Percentiles rank a stretch among this genome's conserved stretches.
These are phyloP conservation scores for Herpetomonas tarakana DNA, from an alignment of 208 protist genomes.

Conservation along the genomic window DNA sequence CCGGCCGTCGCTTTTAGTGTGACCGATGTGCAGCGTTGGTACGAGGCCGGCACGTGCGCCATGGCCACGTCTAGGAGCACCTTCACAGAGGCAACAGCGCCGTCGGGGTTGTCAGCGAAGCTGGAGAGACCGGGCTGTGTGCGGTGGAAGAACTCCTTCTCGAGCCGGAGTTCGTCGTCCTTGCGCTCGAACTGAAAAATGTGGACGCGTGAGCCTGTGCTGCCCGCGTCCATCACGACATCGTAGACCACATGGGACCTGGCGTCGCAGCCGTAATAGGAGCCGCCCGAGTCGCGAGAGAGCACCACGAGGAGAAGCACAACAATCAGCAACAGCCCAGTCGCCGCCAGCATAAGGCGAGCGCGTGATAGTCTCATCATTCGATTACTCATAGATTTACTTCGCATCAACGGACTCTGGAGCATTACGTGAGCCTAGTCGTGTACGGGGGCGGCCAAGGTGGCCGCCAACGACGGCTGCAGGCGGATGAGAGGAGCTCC, in stretches of 20 bases:
- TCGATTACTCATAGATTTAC: background rate
- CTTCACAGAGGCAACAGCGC: slow-evolving; percentile 17
- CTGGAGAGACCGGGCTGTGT: slow-evolving; percentile 50
- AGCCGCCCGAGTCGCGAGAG: background rate
- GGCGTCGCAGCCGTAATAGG: background rate
- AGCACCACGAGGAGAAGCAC: slow-evolving; percentile 6
- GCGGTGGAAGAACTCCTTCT: slow-evolving; percentile 35
- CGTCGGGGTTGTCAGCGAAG: slow-evolving; percentile 18
- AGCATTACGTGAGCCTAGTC: too few species aligned
- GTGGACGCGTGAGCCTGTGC: slow-evolving; percentile 66
- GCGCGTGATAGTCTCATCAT: background rate
- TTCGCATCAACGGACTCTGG: slow-evolving; percentile 5
- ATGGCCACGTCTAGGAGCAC: slow-evolving; percentile 30
- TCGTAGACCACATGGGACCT: slow-evolving; percentile 26
- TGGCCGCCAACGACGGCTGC: too few species aligned
- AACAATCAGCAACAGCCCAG: slow-evolving; percentile 1
- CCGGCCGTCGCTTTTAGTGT: slow-evolving; percentile 68
- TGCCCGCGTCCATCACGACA: slow-evolving; percentile 67
- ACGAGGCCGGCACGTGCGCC: slow-evolving; percentile 22
- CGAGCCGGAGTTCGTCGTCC: slow-evolving; percentile 19
- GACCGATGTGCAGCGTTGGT: slow-evolving; percentile 34
- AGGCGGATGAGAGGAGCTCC: too few species aligned
- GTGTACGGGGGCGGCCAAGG: too few species aligned
- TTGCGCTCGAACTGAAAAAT: slow-evolving; percentile 48
- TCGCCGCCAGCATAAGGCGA: background rate